Base-by-base conservation (phyloP, 1,284 basidiomycete species). In the Marasmius sp. region DNA sequence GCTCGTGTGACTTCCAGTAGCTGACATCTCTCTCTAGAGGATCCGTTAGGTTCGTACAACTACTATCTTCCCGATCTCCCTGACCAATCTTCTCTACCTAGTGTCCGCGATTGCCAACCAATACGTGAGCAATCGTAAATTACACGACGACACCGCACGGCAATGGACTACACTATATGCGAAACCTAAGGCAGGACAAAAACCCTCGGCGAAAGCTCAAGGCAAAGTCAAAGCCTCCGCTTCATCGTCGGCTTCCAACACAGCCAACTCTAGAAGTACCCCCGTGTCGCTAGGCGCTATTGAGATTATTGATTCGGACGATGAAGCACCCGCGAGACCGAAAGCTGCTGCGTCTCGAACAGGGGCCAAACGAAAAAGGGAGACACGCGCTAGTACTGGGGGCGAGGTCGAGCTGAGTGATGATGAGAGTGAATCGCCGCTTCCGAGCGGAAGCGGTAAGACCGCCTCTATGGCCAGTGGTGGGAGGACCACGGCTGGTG, bases 61-160 rank as follows among this genome's bases (percentile, higher is more conserved):
- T n/a, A 10, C 8, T 39, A 3, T 18, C 27, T 49, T 16, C 27
- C 12, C 18, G 18, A 49, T 20, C 5, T 14, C 48, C 39, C 14
- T 22, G 38, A 36, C 41, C 20, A 16, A 36, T 9, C 6, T 57
- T 34, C 7, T 16, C 43, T 54, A 27, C 5, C 16, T 64, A 91
- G 91, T 93, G 6, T 88, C 90, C 1, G 80, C 82, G 0, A 91
- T 93, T 33, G 91, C 91, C 11, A 85, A 79, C 0, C 86, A 91
- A 70, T 93, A 88, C 66, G 71, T 79, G 9, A 83, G 84, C 27
- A 86, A 87, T 67, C 84, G 89, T 45, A 76, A 80, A 50, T 77
- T 79, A 58, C 89, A 93, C 69, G 87, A 91, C 68, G 73, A 74
- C 9, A 90, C 81, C 6, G 88, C 88, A 4, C 82, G 85, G 9